phyloP scores from a whole-genome alignment of 169 alveolate species.

The Miamiensis avidus region DNA sequence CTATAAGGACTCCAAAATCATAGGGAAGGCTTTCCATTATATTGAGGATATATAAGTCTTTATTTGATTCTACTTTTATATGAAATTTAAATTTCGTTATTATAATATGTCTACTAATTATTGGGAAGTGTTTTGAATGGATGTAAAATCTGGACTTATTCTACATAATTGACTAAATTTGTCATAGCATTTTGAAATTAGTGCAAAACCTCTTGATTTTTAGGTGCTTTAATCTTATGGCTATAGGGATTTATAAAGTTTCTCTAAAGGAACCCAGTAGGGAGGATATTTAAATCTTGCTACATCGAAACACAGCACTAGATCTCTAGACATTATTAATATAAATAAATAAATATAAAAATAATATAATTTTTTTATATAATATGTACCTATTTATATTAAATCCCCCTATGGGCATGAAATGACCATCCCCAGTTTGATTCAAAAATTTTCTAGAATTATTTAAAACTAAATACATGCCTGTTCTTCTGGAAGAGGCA shows the following conservation, averaged over 20 bases:
- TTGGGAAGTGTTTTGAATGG: neutral
- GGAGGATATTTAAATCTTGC: constrained; percentile 75
- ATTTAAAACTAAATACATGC: constrained; percentile 39
- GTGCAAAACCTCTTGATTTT: constrained; percentile 58
- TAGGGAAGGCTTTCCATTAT: neutral
- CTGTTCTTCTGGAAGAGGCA: constrained; percentile 32
- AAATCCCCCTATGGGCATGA: constrained; percentile 65
- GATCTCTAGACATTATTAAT: neutral
- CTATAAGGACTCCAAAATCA: neutral
- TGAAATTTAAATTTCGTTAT: neutral
- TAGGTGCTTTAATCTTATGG: constrained; percentile 50
- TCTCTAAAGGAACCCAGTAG: constrained; percentile 56
- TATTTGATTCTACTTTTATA: too few relatives aligned
- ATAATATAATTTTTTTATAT: too few relatives aligned
- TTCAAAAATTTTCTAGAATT: constrained; percentile 38
- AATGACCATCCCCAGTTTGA: constrained; percentile 74
- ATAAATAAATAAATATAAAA: constrained; percentile 2
- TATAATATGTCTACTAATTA: neutral
- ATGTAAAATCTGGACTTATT: constrained; percentile 6
- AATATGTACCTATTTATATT: constrained; percentile 36
- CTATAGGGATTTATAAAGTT: constrained; percentile 41
- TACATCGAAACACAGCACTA: constrained; percentile 31
- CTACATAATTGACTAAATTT: constrained; percentile 20
- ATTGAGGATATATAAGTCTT: too few relatives aligned
- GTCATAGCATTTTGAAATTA: constrained; percentile 29